A percentile compares a stretch with the other conserved stretches of the same genome.
These are phyloP conservation scores for Acacia confusa DNA, from an alignment of 306 rosid species.

Conservation along the genomic window DNA sequence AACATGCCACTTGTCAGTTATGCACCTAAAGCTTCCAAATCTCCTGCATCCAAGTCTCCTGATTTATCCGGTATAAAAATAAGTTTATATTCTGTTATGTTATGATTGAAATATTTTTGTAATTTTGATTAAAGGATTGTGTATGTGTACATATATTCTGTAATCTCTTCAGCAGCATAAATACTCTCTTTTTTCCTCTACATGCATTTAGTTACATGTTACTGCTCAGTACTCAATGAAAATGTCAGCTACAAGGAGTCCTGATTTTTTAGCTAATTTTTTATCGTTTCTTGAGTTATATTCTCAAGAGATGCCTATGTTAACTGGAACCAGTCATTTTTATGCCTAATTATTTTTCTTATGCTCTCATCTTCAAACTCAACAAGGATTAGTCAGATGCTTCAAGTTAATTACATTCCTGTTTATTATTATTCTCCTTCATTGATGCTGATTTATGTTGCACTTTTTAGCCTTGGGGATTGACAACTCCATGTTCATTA, in stretches of 20 bases:
- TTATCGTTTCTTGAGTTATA: slow-evolving; percentile 1
- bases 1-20: slow-evolving; percentile 71
- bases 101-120: slow-evolving; percentile 16
- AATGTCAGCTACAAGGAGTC: not conserved
- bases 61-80: slow-evolving; percentile 58
- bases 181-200: slow-evolving; percentile 19
- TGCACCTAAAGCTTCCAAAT: slow-evolving; percentile 55
- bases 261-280: not conserved
- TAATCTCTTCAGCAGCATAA: slow-evolving; percentile 18
- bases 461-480: slow-evolving; percentile 61
- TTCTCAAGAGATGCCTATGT: slow-evolving; percentile 8
- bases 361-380: slow-evolving; percentile 18
- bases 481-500: slow-evolving; percentile 80
- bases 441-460: slow-evolving; percentile 24
- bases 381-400: slow-evolving; percentile 8
- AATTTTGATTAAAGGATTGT: slow-evolving; percentile 20
- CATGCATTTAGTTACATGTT: slow-evolving; percentile 14
- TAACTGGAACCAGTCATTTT: slow-evolving; percentile 20
- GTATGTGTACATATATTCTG: slow-evolving; percentile 12
- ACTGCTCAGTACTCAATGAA: not conserved
- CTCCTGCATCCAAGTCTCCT: slow-evolving; percentile 33
- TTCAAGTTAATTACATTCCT: not conserved
- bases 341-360: slow-evolving; percentile 11
- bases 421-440: no score
- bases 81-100: slow-evolving; percentile 19